Conservation (phyloP, 148 eudicot species). For the Heliosperma pusillum region DNA sequence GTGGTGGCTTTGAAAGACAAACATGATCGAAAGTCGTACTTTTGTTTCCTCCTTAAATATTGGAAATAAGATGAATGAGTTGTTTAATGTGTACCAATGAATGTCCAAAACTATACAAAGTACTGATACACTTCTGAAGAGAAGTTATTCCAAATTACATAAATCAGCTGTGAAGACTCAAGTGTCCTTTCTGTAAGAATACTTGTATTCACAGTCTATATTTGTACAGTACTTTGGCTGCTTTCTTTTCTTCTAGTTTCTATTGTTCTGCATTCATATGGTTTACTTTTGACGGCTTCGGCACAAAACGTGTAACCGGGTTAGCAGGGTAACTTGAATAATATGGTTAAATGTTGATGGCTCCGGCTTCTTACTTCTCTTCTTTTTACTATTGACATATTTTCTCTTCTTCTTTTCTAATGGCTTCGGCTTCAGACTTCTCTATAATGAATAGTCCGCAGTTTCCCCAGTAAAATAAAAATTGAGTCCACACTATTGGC, state of each 20-base stretch:
- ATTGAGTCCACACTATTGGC: too few species aligned
- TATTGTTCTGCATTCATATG: neutral
- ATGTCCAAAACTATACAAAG: constrained; percentile 5
- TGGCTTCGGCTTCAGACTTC: too few species aligned
- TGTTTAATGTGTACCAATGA: constrained; percentile 18
- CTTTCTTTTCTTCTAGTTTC: neutral
- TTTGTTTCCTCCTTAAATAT: constrained; percentile 9
- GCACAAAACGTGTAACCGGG: too few species aligned
- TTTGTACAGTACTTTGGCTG: constrained; percentile 4
- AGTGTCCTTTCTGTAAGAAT: constrained; percentile 20
- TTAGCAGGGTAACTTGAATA: too few species aligned
- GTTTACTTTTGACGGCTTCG: too few species aligned
- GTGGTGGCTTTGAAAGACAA: constrained; percentile 59
- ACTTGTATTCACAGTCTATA: constrained; percentile 16
- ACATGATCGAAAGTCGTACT: constrained; percentile 24
- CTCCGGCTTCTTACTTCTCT: too few species aligned
- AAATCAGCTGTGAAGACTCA: constrained; percentile 18
- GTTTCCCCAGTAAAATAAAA: too few species aligned
- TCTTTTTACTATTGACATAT: too few species aligned
- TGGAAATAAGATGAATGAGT: constrained; percentile 25
- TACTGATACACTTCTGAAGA: constrained; percentile 12
- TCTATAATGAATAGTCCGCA: too few species aligned
- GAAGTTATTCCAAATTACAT: neutral
- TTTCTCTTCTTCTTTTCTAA: too few species aligned
- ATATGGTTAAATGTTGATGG: too few species aligned